A percentile compares a stretch with the other conserved stretches of the same genome.
These are phyloP conservation scores for Nothophaeocryptopus gaeumannii DNA, from an alignment of 2,329 filamentous ascomycete genomes.

Conservation along the genomic window DNA sequence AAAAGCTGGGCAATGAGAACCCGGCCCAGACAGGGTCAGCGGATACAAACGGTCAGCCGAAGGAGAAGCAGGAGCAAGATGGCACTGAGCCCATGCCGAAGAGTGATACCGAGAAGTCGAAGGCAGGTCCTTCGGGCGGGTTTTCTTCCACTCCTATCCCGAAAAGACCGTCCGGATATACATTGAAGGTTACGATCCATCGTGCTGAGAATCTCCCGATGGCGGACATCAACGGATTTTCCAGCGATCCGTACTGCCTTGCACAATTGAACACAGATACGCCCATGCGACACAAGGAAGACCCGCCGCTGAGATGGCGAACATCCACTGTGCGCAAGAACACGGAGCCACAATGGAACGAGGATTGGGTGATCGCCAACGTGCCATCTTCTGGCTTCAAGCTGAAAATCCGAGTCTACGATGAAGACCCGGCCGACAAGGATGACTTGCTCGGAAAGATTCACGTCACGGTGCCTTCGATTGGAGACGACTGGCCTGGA, in stretches of 20 bases:
- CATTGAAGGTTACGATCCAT: slow-evolving; percentile 80
- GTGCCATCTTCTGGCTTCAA: slow-evolving; percentile 76
- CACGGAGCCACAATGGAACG: slow-evolving; percentile 76
- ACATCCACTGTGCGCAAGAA: slow-evolving; percentile 72
- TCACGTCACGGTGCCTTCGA: slow-evolving; percentile 60
- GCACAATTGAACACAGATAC: slow-evolving; percentile 71
- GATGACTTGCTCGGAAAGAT: slow-evolving; percentile 88
- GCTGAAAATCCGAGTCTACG: slow-evolving; percentile 82
- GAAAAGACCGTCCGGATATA: slow-evolving; percentile 68
- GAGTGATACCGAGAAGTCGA: slow-evolving; percentile 14
- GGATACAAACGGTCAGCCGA: slow-evolving; percentile 12
- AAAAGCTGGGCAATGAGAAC: slow-evolving; percentile 7
- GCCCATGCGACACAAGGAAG: slow-evolving; percentile 79
- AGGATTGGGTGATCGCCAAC: slow-evolving; percentile 84
- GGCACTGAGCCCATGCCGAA: slow-evolving; percentile 6
- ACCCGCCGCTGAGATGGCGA: slow-evolving; percentile 70
- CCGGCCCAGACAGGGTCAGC: slow-evolving; percentile 1
- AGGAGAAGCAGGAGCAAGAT: slow-evolving; percentile 15
- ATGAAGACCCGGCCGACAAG: slow-evolving; percentile 82
- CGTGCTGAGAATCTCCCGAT: slow-evolving; percentile 76
- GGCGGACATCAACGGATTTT: slow-evolving; percentile 72
- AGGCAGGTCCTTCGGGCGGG: slow-evolving; percentile 63
- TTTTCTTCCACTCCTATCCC: slow-evolving; percentile 78
- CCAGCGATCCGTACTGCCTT: slow-evolving; percentile 78
- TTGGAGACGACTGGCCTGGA: slow-evolving; percentile 67